Base-by-base conservation (phyloP, 2,329 filamentous ascomycete species). In the Penicillium sp. region DNA sequence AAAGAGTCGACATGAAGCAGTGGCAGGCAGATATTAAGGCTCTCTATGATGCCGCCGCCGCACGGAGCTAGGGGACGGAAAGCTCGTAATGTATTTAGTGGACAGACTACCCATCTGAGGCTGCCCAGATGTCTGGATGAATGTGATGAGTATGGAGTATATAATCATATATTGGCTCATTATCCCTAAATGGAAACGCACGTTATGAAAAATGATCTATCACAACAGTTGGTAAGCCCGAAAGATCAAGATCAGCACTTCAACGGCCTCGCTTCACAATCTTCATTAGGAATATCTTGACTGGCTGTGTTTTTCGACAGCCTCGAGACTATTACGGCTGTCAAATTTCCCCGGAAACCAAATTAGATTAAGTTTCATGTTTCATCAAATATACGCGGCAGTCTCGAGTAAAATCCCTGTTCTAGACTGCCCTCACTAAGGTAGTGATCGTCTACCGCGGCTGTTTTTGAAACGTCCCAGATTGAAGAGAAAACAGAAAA, bases 1-100 rank as follows among this genome's bases (percentile, higher is more conserved):
- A 57, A 31, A 71, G 83, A 1, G 76, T 78, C 4, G 70, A 86
- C 51, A 67, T 71, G 34, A 64, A 68, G 7, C 77, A 81, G 66
- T 86, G 83, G 83, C 75, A 72, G 58, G 62, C 61, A 0, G 81
- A 84, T 60, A 84, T 85, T 39, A 64, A 76, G 56, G 74, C 72
- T 2, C 61, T 86, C 15, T 85, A 83, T 58, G 72, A 78, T 38
- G 78, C 82, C 6, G 79, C 79, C 1, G 49, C 54, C 9, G 53
- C 49, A 34, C 54, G 57, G 7, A 53, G 55, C 45, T 54, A 56
- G n/a, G 26, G 47, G 6, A 51, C 49, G 19, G 28, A 46, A 29
- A 22, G 8, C 39, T 35, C 34, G 22, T 45, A 21, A 34, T 32
- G 29, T 33, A 41, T 24, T 6, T 38, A 37, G 22, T 43, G 42